phyloP scores from a whole-genome alignment of 2,329 filamentous ascomycete species.

The Colletotrichum godetiae region DNA sequence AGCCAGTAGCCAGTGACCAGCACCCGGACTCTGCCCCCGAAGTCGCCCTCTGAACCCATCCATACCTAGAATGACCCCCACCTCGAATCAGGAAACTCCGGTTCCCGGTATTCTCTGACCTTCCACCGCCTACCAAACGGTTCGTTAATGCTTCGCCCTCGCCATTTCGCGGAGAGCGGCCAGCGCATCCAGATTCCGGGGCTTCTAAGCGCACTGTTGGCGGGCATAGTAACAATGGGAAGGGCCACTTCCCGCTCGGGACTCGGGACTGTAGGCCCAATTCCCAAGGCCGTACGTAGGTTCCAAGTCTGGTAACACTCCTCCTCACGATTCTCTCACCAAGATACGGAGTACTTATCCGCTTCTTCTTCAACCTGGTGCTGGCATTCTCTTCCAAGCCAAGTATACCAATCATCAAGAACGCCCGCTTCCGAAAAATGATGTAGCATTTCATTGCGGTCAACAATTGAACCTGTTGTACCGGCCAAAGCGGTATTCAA shows the following conservation, averaged over 20 bases:
- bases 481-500: too few species aligned
- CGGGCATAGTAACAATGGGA: not conserved
- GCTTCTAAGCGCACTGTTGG: not conserved
- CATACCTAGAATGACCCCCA: too few species aligned
- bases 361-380: too few species aligned
- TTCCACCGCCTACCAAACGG: slow-evolving; percentile 9
- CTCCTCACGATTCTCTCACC: too few species aligned
- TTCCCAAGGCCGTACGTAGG: too few species aligned
- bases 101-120: slow-evolving; percentile 19
- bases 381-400: too few species aligned
- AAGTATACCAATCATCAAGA: too few species aligned
- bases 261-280: not conserved
- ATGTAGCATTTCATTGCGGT: too few species aligned
- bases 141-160: not conserved
- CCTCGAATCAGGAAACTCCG: slow-evolving; percentile 33
- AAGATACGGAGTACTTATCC: too few species aligned
- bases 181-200: slow-evolving; percentile 15
- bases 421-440: too few species aligned
- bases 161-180: not conserved
- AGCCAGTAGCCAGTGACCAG: not conserved
- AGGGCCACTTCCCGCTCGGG: not conserved
- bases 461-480: too few species aligned
- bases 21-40: not conserved
- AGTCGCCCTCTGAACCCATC: slow-evolving; percentile 1
- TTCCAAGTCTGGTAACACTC: too few species aligned